Evolutionary conservation across 2,329 filamentous ascomycete genomes (phyloP).

Genomic region (Leptographium procerum): DNA sequence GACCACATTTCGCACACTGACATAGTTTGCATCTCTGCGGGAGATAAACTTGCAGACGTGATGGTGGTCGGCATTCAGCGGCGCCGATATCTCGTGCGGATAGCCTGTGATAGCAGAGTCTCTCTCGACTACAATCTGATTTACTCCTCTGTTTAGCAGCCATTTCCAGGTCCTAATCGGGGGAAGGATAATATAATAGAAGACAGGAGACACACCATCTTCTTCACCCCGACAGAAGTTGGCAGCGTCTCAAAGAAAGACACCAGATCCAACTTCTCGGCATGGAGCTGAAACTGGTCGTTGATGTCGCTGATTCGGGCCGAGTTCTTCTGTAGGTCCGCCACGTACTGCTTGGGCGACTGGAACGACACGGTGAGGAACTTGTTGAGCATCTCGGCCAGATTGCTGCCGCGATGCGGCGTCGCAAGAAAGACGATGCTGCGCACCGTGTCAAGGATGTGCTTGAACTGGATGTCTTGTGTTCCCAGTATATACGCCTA

Average conservation of each 20-base stretch:
- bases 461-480: neutral
- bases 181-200: no score
- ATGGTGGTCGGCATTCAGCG: slow-evolving; percentile 16
- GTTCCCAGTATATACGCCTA: neutral
- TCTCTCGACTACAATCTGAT: slow-evolving; percentile 14
- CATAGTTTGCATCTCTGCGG: neutral
- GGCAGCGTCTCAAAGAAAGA: slow-evolving; percentile 21
- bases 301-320: slow-evolving; percentile 15
- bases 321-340: slow-evolving; percentile 13
- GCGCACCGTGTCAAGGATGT: neutral
- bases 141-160: neutral
- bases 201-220: neutral
- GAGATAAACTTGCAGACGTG: slow-evolving; percentile 12
- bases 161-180: no score
- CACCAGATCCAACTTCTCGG: slow-evolving; percentile 14
- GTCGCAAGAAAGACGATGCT: slow-evolving; percentile 9
- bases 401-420: slow-evolving; percentile 8
- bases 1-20: neutral
- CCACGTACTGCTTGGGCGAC: slow-evolving; percentile 9
- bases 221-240: slow-evolving; percentile 8
- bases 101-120: slow-evolving; percentile 15
- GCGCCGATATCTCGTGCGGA: slow-evolving; percentile 8
- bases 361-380: slow-evolving; percentile 1
- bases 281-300: slow-evolving; percentile 18
- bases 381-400: slow-evolving; percentile 4